Evolutionary conservation across 768 basidiomycete species (phyloP), one percentile per base, ranked within the genome.

Genomic region (Auriscalpium orientale): DNA sequence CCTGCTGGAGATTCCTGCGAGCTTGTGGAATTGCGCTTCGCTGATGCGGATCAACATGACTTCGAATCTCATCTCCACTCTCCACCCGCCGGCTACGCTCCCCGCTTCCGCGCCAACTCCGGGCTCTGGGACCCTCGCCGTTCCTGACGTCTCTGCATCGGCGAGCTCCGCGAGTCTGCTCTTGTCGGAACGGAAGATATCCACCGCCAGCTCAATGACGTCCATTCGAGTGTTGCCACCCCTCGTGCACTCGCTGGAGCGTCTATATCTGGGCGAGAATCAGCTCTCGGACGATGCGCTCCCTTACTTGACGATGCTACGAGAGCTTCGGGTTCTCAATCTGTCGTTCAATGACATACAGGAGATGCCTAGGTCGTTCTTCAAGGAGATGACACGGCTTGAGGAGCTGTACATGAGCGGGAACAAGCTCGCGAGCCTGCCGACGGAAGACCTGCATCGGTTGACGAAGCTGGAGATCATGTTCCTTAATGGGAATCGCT

Each of bases 331-430:
- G 2, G 83, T 91, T 2, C 80, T 99, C 56, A 98, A 98, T 63
- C 75, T 98, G 18, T 91, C 90, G 28, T 98, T 97, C 75, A 99
- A 99, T 70, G 84, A 92, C 54, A 87, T 99, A 46, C 87, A 87
- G 69, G 91, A 95, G 64, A 78, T 98, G 46, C 94, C 95, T 0
- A 70, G 80, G 0, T 73, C 77, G 34, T 94, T 92, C 64, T 83
- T 98, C 64, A 75, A 79, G 59, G 84, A 84, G 58, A 77, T 92
- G 61, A 72, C 74, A 18, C 71, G 78, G 43, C 76, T 99, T 10
- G 83, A 91, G 69, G 89, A 95, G 71, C 73, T 99, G 36, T 98
- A 97, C 67, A 76, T 98, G 3, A 91, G 91, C 62, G 95, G 95
- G n/a, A 98, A 98, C 74, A 89, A 90, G 70, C 73, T 99, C 62